phyloP scores from a whole-genome alignment of 2,329 filamentous ascomycete genomes.

The Colletotrichum siamense region DNA sequence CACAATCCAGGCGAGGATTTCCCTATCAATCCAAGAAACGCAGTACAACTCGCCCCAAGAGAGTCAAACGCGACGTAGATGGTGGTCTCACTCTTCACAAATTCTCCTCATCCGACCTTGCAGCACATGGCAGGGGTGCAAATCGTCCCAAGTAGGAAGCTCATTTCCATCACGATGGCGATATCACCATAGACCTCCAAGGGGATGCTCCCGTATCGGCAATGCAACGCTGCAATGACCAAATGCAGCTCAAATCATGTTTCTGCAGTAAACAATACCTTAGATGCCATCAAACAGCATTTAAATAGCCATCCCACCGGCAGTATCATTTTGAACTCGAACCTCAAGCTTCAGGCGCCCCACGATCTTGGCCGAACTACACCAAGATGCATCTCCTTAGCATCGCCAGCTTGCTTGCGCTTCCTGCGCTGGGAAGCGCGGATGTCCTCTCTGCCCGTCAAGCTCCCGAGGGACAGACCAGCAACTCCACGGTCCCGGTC shows the following conservation, averaged over 20 bases:
- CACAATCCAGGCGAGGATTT: background rate
- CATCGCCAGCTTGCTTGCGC: background rate
- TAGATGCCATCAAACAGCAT: background rate
- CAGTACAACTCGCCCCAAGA: background rate
- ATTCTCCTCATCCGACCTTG: background rate
- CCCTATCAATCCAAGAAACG: background rate
- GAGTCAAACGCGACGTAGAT: background rate
- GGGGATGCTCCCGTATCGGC: conserved; percentile 2
- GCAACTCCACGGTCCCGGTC: conserved; percentile 8
- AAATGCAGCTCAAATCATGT: too few species aligned
- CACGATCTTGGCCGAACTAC: background rate
- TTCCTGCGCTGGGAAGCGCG: background rate
- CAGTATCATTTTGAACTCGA: too few species aligned
- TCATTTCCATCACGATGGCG: conserved; percentile 3
- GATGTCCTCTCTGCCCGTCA: background rate
- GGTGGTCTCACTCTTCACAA: background rate
- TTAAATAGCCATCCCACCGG: background rate
- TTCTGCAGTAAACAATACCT: background rate
- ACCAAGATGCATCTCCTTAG: conserved; percentile 3
- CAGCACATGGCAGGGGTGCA: background rate
- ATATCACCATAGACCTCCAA: background rate
- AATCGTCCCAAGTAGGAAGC: conserved; percentile 16
- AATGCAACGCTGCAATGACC: conserved; percentile 3
- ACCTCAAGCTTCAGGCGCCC: background rate
- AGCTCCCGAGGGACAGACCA: background rate